Base-by-base conservation (phyloP, 75 land plant genomes). In the Selaginella tamariscina region DNA sequence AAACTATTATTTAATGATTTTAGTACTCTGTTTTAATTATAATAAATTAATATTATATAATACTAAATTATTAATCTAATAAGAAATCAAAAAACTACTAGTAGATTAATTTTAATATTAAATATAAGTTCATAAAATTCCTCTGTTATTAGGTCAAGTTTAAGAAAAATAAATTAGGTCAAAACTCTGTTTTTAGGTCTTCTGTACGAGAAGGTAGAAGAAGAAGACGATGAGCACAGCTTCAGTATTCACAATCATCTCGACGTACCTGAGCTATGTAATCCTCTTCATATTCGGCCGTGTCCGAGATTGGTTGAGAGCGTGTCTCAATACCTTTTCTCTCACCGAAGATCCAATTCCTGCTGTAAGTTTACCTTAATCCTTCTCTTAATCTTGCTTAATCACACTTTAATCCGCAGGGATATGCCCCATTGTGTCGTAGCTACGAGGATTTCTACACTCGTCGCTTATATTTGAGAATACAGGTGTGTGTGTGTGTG, bases 401-500 rank as follows among this genome's bases (percentile, higher is more conserved):
- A 2, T 27, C 9, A 11, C 49, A 2, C 22, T 13, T 29, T 65
- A 32, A 30, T 21, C 31, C 24, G 55, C 77, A 93, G 98, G 98
- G 98, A 8, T 93, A 93, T 71, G 98, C 95, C 22, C 98, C 98
- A 18, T 82, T 93, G 66, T 93, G 95, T 67, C 68, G 82, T 32
- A 93, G 86, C 64, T 86, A 85, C 22, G 98, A 93, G 70, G 98
- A 93, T 77, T 93, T 93, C 74, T 93, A 93, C 66, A 82, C 82
- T 30, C 82, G 98, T 0, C 81, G 98, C 24, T 66, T 93, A 24
- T 89, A 93, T 77, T 78, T 77, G 62, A 83, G 98, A 5, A 86
- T 93, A 72, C 95, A 93, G 90, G 98, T 89, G 24, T 32, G 24
- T 39, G 49, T 65, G 2, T 22, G 15, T 24, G 20, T 54, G 8